These are phyloP conservation scores for Conticribra weissflogii DNA, from an alignment of 108 stramenopile species.

Conservation along the genomic window DNA sequence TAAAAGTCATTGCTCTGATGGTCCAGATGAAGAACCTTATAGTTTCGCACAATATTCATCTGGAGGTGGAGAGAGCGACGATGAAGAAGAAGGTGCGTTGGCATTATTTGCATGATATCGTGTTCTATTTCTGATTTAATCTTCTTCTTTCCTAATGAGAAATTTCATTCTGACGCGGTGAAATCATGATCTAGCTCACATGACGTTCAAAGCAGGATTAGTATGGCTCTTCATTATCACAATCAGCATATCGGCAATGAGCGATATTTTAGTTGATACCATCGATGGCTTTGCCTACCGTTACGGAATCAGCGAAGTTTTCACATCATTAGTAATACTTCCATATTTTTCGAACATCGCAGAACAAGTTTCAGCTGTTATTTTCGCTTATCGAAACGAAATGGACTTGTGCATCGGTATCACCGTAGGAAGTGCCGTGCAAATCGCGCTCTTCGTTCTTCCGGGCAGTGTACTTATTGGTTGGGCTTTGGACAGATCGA, in stretches of 20 bases:
- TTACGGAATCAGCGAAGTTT: conserved; percentile 84
- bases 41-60: conserved; percentile 11
- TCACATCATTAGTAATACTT: conserved; percentile 93
- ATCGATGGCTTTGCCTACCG: conserved; percentile 93
- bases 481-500: conserved; percentile 84
- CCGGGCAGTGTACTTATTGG: conserved; percentile 94
- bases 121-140: not conserved
- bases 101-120: too few species aligned
- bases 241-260: conserved; percentile 85
- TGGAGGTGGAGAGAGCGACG: conserved; percentile 1
- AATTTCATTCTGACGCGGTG: not conserved
- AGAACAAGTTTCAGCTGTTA: conserved; percentile 94
- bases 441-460: conserved; percentile 94
- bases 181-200: conserved; percentile 30
- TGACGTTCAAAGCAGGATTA: conserved; percentile 81
- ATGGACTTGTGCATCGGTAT: conserved; percentile 98
- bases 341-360: conserved; percentile 98
- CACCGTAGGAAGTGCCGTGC: conserved; percentile 95
- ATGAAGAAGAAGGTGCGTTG: conserved; percentile 35
- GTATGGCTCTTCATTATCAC: conserved; percentile 92
- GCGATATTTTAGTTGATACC: conserved; percentile 92
- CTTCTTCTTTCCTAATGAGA: not conserved
- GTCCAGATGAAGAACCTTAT: conserved; percentile 28
- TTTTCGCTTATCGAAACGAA: conserved; percentile 94
- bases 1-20: conserved; percentile 59